Percentiles rank a stretch among this genome's conserved stretches.
Evolutionary conservation across 202 grass and related monocot genomes (phyloP).

Genomic region (Saccharum hybrid): DNA sequence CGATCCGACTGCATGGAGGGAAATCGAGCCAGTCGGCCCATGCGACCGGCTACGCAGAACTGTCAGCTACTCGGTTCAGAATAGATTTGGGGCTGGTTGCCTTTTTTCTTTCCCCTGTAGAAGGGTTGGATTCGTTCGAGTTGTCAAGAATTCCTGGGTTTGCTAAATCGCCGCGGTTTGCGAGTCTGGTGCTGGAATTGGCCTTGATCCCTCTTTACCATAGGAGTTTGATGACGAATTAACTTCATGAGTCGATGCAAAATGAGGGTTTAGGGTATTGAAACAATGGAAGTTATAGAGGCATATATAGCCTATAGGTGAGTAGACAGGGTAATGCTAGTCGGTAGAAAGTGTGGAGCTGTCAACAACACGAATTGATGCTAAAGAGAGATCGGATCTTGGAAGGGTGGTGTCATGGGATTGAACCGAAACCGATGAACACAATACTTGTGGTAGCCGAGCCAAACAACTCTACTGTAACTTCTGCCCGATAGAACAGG

Average conservation of each 20-base stretch:
- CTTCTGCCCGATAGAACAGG: background rate
- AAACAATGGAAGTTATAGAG: background rate
- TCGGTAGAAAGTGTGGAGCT: background rate
- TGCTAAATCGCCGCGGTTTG: background rate
- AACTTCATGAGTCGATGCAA: background rate
- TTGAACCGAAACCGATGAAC: background rate
- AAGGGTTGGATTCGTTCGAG: background rate
- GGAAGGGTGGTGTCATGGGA: background rate
- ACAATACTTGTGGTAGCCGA: background rate
- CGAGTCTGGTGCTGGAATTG: background rate
- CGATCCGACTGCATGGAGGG: background rate
- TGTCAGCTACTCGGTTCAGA: background rate
- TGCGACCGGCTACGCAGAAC: background rate
- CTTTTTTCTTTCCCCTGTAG: background rate
- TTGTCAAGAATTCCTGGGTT: background rate
- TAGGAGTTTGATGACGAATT: background rate
- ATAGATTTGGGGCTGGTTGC: background rate
- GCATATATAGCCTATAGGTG: background rate
- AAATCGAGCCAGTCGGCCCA: background rate
- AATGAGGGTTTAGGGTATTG: conserved; percentile 34
- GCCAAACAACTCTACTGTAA: background rate
- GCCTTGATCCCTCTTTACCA: background rate
- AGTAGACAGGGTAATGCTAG: background rate
- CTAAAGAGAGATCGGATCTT: conserved; percentile 26
- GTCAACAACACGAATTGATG: background rate